Evolutionary conservation across 257 asterid species (phyloP).

Genomic region (Rubia yunnanensis): DNA sequence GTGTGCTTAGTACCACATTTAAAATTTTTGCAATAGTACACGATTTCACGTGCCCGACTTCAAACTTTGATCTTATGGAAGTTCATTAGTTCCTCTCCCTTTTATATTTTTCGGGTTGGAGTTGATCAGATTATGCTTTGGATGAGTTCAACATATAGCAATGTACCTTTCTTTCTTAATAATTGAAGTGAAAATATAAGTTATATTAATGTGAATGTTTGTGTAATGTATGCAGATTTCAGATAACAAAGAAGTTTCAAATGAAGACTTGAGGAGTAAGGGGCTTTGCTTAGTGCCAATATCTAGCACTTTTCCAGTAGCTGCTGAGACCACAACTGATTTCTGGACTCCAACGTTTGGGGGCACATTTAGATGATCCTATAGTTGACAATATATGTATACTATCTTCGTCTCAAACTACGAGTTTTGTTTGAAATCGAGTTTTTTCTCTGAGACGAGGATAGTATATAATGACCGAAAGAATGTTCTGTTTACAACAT

Average conservation of each 20-base stretch:
- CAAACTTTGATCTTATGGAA: background rate
- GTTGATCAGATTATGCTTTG: background rate
- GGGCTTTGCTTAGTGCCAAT: conserved; percentile 81
- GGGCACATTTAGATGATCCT: conserved; percentile 44
- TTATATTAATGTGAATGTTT: background rate
- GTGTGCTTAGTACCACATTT: too few relatives aligned
- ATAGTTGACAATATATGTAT: background rate
- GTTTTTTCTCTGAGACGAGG: background rate
- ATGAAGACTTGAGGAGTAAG: conserved; percentile 47
- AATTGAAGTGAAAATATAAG: background rate
- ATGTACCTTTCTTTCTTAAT: too few relatives aligned
- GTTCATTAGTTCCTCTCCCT: background rate
- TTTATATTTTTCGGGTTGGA: background rate
- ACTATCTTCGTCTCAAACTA: background rate
- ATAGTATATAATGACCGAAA: background rate
- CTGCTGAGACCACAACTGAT: conserved; percentile 49
- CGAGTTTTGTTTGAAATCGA: background rate
- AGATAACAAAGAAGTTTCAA: conserved; percentile 31
- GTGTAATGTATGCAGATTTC: conserved; percentile 20
- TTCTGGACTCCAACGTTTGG: conserved; percentile 71
- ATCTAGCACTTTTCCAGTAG: conserved; percentile 71
- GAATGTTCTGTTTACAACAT: conserved; percentile 24
- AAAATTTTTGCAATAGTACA: too few relatives aligned
- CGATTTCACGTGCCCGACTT: too few relatives aligned
- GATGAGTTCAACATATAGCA: background rate